Percentiles rank a stretch among this genome's conserved stretches.
Evolutionary conservation across 2,329 filamentous ascomycete species (phyloP).

Genomic region (Claviceps sp.): DNA sequence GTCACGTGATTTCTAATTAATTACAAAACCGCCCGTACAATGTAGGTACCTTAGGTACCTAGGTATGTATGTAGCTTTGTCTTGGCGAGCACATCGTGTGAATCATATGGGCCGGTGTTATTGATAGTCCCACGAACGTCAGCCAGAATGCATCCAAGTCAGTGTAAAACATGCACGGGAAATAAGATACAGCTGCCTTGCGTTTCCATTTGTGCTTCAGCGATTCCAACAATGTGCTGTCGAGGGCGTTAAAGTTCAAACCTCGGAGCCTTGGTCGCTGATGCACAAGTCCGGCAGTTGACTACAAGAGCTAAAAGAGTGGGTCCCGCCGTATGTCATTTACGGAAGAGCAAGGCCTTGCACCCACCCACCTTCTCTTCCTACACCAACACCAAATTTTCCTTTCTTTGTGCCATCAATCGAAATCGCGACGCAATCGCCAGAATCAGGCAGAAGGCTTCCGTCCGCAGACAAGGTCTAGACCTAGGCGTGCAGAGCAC

Average conservation of each 20-base stretch:
- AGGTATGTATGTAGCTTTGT: no score
- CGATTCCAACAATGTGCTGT: no score
- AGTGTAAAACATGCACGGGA: no score
- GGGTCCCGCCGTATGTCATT: constrained; percentile 10
- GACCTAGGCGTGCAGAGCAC: background rate
- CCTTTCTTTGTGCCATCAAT: background rate
- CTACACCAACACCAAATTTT: background rate
- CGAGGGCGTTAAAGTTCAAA: background rate
- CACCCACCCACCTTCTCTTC: background rate
- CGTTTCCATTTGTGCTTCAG: no score
- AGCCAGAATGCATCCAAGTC: no score
- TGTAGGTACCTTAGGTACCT: no score
- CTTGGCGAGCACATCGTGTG: no score
- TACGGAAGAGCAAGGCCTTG: background rate
- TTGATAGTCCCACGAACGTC: no score
- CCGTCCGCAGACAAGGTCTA: background rate
- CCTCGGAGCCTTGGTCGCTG: background rate
- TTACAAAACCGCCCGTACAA: background rate
- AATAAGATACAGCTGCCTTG: no score
- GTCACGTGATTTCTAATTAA: constrained; percentile 13
- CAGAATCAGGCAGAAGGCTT: background rate
- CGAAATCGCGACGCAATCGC: background rate
- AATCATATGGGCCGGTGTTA: no score
- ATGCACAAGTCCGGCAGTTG: background rate
- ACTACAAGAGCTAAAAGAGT: background rate